Conservation (phyloP, 129 eudicot genomes). For the Lactuca saligna region DNA sequence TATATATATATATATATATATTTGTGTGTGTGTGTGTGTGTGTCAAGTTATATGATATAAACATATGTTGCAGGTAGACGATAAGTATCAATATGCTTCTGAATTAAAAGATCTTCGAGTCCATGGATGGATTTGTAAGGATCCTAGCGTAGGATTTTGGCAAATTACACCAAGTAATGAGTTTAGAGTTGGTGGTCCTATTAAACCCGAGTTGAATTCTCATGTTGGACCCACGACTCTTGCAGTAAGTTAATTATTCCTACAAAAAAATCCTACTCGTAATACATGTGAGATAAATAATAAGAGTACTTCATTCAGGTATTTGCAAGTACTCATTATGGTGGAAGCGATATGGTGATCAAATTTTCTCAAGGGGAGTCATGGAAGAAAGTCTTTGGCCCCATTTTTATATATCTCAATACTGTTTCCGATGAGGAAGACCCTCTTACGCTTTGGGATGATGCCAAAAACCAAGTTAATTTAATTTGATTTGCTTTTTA, state of each 20-base stretch:
- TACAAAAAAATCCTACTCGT: too few relatives aligned
- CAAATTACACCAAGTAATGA: constrained; percentile 56
- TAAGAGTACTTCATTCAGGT: constrained; percentile 35
- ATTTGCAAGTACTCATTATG: constrained; percentile 77
- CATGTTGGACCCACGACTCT: constrained; percentile 87
- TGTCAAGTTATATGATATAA: too few relatives aligned
- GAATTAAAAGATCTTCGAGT: constrained; percentile 36
- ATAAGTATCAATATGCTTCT: constrained; percentile 63
- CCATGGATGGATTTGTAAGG: constrained; percentile 38
- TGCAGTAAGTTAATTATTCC: constrained; percentile 51
- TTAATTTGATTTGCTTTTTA: neutral
- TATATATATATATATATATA: too few relatives aligned
- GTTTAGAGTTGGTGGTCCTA: constrained; percentile 78
- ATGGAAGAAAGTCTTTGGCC: constrained; percentile 96
- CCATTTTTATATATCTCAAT: constrained; percentile 75
- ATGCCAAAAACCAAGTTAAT: constrained; percentile 58
- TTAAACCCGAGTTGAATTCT: constrained; percentile 76
- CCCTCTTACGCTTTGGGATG: constrained; percentile 68
- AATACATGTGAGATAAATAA: neutral
- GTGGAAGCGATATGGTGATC: constrained; percentile 64
- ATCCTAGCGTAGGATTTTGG: constrained; percentile 47
- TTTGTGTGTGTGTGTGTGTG: too few relatives aligned
- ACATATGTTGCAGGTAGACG: constrained; percentile 48
- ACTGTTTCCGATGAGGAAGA: constrained; percentile 33
- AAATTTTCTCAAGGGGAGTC: constrained; percentile 62